These are phyloP conservation scores for Gossypium thurberi DNA, from an alignment of 345 rosid species.

Conservation along the genomic window DNA sequence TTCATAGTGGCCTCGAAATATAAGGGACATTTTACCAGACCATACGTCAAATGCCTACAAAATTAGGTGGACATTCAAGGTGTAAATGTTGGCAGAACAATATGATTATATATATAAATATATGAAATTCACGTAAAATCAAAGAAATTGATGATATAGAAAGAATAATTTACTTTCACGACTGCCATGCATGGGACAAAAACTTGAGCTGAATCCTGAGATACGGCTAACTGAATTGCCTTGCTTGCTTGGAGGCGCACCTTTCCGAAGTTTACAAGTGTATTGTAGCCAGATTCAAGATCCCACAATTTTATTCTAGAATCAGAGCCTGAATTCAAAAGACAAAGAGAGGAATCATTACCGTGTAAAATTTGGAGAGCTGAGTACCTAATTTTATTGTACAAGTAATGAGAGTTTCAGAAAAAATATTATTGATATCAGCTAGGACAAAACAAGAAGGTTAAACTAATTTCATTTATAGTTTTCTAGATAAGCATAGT, in stretches of 20 bases:
- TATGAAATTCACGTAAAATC: conserved; percentile 4
- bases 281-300: conserved; percentile 79
- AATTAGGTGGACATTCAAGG: conserved; percentile 13
- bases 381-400: not conserved
- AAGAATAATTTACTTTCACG: conserved; percentile 46
- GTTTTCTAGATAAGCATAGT: not conserved
- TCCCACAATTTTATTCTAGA: conserved; percentile 95
- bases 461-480: not conserved
- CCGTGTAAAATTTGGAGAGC: not conserved
- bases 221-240: conserved; percentile 57
- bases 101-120: not conserved
- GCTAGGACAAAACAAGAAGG: not conserved
- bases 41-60: conserved; percentile 73
- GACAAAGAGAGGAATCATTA: not conserved
- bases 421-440: not conserved
- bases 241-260: conserved; percentile 75
- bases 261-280: conserved; percentile 87
- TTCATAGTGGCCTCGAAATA: conserved; percentile 84
- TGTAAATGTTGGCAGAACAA: not conserved
- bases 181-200: conserved; percentile 87
- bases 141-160: conserved; percentile 1
- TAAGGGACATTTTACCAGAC: conserved; percentile 56
- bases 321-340: conserved; percentile 66
- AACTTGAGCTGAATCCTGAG: conserved; percentile 58
- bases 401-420: not conserved